Percentiles rank a stretch among this genome's conserved stretches.
phyloP scores from a whole-genome alignment of 331 rosid genomes.

The Rosa hybrid region DNA sequence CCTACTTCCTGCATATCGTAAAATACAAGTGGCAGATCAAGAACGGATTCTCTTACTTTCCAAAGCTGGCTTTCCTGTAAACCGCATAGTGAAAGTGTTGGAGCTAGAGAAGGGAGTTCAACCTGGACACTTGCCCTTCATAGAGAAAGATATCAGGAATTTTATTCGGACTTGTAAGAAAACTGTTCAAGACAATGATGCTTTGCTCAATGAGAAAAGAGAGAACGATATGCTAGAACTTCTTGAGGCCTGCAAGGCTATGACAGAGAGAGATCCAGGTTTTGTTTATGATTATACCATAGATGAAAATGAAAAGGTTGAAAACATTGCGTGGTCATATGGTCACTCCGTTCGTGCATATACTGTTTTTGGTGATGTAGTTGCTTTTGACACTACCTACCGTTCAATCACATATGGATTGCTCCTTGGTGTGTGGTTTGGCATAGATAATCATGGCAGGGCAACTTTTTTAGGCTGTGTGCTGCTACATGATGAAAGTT shows the following conservation, averaged over 20 bases:
- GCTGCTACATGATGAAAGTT: conserved; percentile 64
- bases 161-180: conserved; percentile 67
- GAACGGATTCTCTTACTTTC: conserved; percentile 63
- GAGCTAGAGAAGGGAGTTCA: conserved; percentile 70
- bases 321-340: conserved; percentile 62
- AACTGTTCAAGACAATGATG: conserved; percentile 66
- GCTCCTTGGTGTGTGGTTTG: conserved; percentile 65
- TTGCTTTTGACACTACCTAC: conserved; percentile 55
- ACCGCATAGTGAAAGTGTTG: conserved; percentile 58
- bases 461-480: conserved; percentile 52
- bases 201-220: conserved; percentile 57
- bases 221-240: conserved; percentile 61
- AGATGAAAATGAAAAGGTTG: conserved; percentile 52
- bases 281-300: conserved; percentile 46
- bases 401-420: conserved; percentile 58
- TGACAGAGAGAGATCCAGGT: conserved; percentile 44
- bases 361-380: conserved; percentile 56
- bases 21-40: conserved; percentile 62
- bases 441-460: conserved; percentile 59
- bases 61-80: conserved; percentile 73
- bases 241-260: conserved; percentile 55
- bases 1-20: conserved; percentile 71
- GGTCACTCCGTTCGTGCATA: conserved; percentile 51
- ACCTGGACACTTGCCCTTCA: conserved; percentile 64
- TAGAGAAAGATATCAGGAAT: conserved; percentile 76